Conservation (phyloP, 2,329 filamentous ascomycete genomes). For the Triangularia setosa region DNA sequence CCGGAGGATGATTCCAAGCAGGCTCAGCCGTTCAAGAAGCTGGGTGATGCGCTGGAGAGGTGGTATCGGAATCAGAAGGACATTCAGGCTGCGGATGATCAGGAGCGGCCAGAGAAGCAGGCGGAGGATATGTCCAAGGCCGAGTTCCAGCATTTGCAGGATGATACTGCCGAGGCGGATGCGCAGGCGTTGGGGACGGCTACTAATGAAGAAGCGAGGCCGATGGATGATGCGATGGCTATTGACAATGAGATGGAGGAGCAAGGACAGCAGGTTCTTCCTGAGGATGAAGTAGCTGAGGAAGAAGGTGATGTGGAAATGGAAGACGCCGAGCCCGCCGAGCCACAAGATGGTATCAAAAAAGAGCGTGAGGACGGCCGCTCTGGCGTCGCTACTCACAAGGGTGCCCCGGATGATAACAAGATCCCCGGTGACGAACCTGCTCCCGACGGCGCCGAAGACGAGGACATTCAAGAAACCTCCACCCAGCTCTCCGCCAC, state of each 20-base stretch:
- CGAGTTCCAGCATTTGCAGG: constrained; percentile 91
- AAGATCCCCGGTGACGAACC: constrained; percentile 28
- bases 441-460: constrained; percentile 34
- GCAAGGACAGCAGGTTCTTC: constrained; percentile 44
- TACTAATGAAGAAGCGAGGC: constrained; percentile 78
- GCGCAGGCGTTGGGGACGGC: constrained; percentile 88
- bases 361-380: constrained; percentile 51
- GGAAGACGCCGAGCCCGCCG: constrained; percentile 40
- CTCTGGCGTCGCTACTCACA: constrained; percentile 56
- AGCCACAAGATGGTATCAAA: constrained; percentile 38
- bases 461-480: constrained; percentile 49
- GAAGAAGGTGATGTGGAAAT: constrained; percentile 42
- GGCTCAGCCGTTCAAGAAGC: constrained; percentile 81
- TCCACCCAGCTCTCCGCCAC: constrained; percentile 67
- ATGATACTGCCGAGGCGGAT: constrained; percentile 78
- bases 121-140: constrained; percentile 67
- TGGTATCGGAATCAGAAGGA: constrained; percentile 89
- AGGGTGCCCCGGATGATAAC: constrained; percentile 51
- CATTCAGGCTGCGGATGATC: constrained; percentile 61
- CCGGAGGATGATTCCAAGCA: constrained; percentile 41
- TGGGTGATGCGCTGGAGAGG: constrained; percentile 86
- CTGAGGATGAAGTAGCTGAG: constrained; percentile 43
- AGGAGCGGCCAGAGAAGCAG: constrained; percentile 48
- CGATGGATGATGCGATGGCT: constrained; percentile 84
- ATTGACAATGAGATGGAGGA: constrained; percentile 67